Conservation (phyloP, 768 basidiomycete genomes). For the Amanita pallidorosea region DNA sequence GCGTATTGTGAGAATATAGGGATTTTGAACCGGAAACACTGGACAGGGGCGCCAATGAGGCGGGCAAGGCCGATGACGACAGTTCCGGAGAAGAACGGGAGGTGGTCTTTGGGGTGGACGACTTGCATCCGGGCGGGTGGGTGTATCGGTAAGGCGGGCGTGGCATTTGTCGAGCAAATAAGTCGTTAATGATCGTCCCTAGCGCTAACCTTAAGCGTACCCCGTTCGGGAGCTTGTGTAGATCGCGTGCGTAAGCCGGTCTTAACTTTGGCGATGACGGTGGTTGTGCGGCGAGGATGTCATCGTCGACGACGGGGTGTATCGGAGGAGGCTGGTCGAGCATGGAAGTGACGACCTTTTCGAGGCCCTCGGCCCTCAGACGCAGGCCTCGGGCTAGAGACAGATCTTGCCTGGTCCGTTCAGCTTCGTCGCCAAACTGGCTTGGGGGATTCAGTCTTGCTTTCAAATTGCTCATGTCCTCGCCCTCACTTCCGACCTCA, state of each 20-base stretch:
- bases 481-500: conserved; percentile 54
- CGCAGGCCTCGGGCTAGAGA: conserved; percentile 51
- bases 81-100: conserved; percentile 14
- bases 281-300: conserved; percentile 38
- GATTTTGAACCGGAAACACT: conserved; percentile 12
- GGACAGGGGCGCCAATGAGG: conserved; percentile 8
- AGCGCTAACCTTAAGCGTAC: conserved; percentile 70
- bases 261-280: conserved; percentile 33
- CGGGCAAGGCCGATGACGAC: conserved; percentile 8
- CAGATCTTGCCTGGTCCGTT: conserved; percentile 47
- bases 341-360: conserved; percentile 76
- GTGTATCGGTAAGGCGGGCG: conserved; percentile 34
- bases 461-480: conserved; percentile 40
- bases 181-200: conserved; percentile 69
- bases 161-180: conserved; percentile 68
- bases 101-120: conserved; percentile 13
- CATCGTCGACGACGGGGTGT: conserved; percentile 46
- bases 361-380: conserved; percentile 69
- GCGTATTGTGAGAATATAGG: not conserved
- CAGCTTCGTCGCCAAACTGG: conserved; percentile 45
- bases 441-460: conserved; percentile 34
- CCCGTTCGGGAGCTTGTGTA: conserved; percentile 67
- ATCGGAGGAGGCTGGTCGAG: conserved; percentile 66
- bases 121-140: conserved; percentile 16
- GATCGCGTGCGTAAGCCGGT: conserved; percentile 24